Evolutionary conservation across 768 basidiomycete genomes (phyloP).

Genomic region (Psilocybe cubensis): DNA sequence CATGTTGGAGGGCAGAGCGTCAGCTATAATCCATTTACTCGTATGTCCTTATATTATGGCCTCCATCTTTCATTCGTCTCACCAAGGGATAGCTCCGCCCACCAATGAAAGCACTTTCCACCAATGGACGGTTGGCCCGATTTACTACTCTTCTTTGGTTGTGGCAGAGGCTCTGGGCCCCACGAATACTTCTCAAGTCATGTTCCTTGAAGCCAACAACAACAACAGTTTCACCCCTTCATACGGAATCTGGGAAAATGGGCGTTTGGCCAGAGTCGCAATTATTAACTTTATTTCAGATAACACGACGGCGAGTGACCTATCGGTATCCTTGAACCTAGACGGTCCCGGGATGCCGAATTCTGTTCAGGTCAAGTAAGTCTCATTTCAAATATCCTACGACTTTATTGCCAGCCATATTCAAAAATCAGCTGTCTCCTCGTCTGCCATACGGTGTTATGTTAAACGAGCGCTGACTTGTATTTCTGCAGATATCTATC

Average conservation of each 20-base stretch:
- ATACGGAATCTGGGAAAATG: conserved; percentile 77
- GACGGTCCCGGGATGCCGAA: conserved; percentile 38
- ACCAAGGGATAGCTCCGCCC: conserved; percentile 44
- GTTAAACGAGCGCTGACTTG: not conserved
- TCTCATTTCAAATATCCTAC: too few species aligned
- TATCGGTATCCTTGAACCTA: conserved; percentile 54
- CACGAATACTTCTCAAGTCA: conserved; percentile 62
- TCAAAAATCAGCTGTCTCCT: too few species aligned
- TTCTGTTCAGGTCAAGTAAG: conserved; percentile 59
- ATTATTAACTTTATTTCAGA: conserved; percentile 77
- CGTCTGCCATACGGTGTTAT: too few species aligned
- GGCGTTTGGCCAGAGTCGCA: conserved; percentile 58
- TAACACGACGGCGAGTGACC: conserved; percentile 55
- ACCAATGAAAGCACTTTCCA: conserved; percentile 61
- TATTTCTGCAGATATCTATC: conserved; percentile 25
- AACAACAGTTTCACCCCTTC: conserved; percentile 62
- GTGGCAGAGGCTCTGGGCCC: conserved; percentile 72
- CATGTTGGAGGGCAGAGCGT: conserved; percentile 69
- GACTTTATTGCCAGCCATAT: too few species aligned
- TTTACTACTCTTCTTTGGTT: conserved; percentile 75
- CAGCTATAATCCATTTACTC: conserved; percentile 53
- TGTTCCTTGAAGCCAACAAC: conserved; percentile 61
- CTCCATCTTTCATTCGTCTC: not conserved
- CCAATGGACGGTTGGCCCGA: conserved; percentile 77
- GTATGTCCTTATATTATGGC: conserved; percentile 38